These are phyloP conservation scores for Cladobotryum mycophilum DNA, from an alignment of 2,329 filamentous ascomycete species.

Conservation along the genomic window DNA sequence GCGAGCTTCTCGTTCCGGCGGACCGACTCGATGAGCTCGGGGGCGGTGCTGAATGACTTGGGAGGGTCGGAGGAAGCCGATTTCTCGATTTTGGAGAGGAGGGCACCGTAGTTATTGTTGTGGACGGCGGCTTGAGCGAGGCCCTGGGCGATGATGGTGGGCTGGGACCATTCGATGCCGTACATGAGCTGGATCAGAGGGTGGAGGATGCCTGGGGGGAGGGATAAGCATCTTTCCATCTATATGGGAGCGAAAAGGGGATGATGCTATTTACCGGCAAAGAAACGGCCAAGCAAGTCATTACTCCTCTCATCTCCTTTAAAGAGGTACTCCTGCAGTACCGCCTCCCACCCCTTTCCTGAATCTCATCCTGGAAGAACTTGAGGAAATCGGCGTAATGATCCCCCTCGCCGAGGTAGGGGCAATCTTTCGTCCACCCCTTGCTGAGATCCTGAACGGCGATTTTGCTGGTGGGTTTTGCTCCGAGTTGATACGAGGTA, in stretches of 20 bases:
- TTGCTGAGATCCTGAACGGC: slow-evolving; percentile 48
- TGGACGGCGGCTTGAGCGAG: slow-evolving; percentile 74
- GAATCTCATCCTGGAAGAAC: slow-evolving; percentile 72
- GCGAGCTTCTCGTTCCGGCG: slow-evolving; percentile 45
- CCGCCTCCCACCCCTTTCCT: slow-evolving; percentile 50
- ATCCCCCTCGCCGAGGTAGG: slow-evolving; percentile 55
- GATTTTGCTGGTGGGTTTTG: slow-evolving; percentile 38
- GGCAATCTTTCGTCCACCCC: slow-evolving; percentile 47
- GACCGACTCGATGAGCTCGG: slow-evolving; percentile 57
- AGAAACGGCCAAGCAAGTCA: slow-evolving; percentile 63
- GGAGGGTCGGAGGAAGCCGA: slow-evolving; percentile 26
- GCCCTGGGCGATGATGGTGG: slow-evolving; percentile 72
- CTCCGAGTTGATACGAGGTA: slow-evolving; percentile 57
- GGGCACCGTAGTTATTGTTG: slow-evolving; percentile 44
- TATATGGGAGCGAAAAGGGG: background rate
- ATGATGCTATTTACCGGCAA: slow-evolving; percentile 44
- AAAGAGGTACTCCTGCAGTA: slow-evolving; percentile 64
- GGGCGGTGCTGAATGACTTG: slow-evolving; percentile 19
- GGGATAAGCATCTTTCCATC: background rate
- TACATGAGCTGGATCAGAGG: slow-evolving; percentile 82
- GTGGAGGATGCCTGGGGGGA: slow-evolving; percentile 57
- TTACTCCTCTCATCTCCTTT: slow-evolving; percentile 57
- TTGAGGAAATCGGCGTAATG: slow-evolving; percentile 67
- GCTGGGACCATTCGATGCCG: slow-evolving; percentile 75
- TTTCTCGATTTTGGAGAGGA: slow-evolving; percentile 50